Base-by-base conservation (phyloP, 257 asterid species). In the Asclepias syriaca region DNA sequence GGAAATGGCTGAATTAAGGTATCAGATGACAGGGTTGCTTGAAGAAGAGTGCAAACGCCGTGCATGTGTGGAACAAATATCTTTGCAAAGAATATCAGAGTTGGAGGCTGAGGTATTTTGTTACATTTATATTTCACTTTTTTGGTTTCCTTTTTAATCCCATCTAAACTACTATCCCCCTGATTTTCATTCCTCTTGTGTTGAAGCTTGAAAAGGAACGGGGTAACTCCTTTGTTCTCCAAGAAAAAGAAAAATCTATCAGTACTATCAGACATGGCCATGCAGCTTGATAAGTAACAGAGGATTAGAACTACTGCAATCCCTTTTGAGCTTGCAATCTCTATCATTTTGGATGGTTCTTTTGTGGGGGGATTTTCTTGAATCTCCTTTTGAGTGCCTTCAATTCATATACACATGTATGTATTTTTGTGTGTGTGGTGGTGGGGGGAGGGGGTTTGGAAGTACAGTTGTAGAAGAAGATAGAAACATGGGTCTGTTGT, bases 1-100 rank as follows among this genome's bases (percentile, higher is more conserved):
- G 80, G 98, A 94, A 86, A 94, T 94, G 98, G 98, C 98, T 2
- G 98, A 94, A 79, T 80, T 94, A 58, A 85, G 97, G 84, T 94
- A 91, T 80, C 96, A 89, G 64, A 76, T 91, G 59, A 88, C 95
- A 13, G 77, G 83, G 58, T 75, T 80, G 87, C 98, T 94, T 32
- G 98, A 94, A 60, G 96, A 87, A 71, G 98, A 94, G 85, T 68
- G 85, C 76, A 89, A 85, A 75, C 95, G 93, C 21, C 98, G 97
- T 74, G 97, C 96, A 10, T 83, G 75, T 76, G 80, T 94, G 19
- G 98, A 91, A 73, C 90, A 87, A 65, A 77, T 89, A 74, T 89
- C 98, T 54, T 75, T 94, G 72, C 95, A 82, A 70, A 88, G 98
- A 83, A 89, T 94, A 81, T 72, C 96, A 29, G 94, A 87, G 88